Base-by-base conservation (phyloP, 2,329 filamentous ascomycete genomes). In the Monosporascus sp. region DNA sequence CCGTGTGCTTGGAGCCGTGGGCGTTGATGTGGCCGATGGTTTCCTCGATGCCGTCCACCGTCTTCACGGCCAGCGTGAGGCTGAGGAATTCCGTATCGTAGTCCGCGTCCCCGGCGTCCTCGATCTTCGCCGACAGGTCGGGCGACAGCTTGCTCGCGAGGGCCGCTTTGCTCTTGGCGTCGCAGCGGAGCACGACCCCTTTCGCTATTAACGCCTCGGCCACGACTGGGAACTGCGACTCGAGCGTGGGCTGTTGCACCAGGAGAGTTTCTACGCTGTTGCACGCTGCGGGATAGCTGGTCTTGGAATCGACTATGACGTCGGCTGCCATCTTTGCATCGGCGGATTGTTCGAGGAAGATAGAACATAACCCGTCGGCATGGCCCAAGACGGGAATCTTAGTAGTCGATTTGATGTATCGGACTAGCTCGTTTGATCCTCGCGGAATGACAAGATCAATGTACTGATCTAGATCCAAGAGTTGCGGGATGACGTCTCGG, bases 371-470 rank as follows among this genome's bases (percentile, higher is more conserved):
- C 37, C 94, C 94, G 69, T 99, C 94, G 24, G 94, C 94, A 69
- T 99, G 94, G 57, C 94, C 94, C 24, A 99, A 84, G 1, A 99
- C 94, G 2, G 94, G 94, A 63, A 99, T 97, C 67, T 90, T 90
- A 50, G 94, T 97, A 59, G 88, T 87, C 45, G 85, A 82, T 73
- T 97, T 97, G 72, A 97, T 91, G 71, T 90, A 90, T 54, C 88
- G 82, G 41, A 97, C 92, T 8, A 97, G 83, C 51, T 96, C 91
- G 71, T 96, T 96, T 52, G 88, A 90, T 48, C 92, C 92, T 40
- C 94, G 82, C 2, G 94, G 94, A 62, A 99, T 96, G 59, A 96
- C 94, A 27, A 99, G 86, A 70, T 99, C 94, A 63, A 99, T 96
- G 66, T 90, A 85, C 50, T 85, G 81, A 68, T 97, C 92, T 54